Base-by-base conservation (phyloP, 805 yeast species). In the Candida coquimbonensis region DNA sequence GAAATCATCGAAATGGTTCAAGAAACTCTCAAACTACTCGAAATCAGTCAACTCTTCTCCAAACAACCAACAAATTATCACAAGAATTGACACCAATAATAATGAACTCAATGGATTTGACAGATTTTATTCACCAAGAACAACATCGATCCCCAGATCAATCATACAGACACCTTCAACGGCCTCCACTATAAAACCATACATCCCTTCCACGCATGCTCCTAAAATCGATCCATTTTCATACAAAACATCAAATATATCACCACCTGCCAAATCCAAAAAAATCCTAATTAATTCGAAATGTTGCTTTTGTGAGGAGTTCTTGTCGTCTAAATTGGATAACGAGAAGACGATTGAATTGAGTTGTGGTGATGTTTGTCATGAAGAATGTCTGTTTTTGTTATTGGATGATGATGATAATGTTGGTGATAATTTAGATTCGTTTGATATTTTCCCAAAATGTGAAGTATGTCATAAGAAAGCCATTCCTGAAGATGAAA, bases 221-320 rank as follows among this genome's bases (percentile, higher is more conserved):
- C 53, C 54, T 13, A 45, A 41, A 31, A 58, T 56, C 19, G 49
- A 49, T 11, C 57, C 61, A 11, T 58, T 45, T 35, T 25, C 42
- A 3, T 47, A 49, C 25, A 21, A 54, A 24, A 36, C 40, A 1
- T 24, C 40, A 24, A 16, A 7, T 17, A 17, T 39, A n/a, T 24
- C 40, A n/a, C 46, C 55, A 2, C 43, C 52, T 11, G 13, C 14
- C 21, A 49, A 48, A 14, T 43, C 49, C n/a, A 49, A 46, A 21
- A 56, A 49, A 36, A 49, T 54, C n/a, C 38, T 53, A 24, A 50
- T 49, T 14, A 45, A 53, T 38, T 29, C 40, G 3, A 40, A 45
- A 21, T 74, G 79, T 49, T 70, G 71, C 44, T 66, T 73, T 21
- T 74, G 79, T 52, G 67, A 66, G 1, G 78, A 74, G 44, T 53